phyloP scores from a whole-genome alignment of 1,139 yeast species.

The Diutina rugosa region DNA sequence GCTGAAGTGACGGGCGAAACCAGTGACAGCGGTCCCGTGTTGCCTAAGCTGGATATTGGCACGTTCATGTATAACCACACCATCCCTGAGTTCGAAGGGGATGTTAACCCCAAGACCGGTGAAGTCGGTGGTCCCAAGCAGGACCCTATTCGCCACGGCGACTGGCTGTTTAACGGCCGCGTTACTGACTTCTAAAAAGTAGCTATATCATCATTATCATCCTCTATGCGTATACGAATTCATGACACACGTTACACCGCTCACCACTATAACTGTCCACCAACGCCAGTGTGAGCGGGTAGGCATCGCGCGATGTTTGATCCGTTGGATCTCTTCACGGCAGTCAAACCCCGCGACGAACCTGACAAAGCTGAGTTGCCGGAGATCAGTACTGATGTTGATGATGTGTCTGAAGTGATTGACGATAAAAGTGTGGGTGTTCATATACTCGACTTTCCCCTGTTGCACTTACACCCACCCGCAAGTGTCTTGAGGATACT shows the following conservation, averaged over 20 bases:
- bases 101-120: constrained; percentile 84
- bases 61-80: constrained; percentile 64
- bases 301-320: constrained; percentile 14
- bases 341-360: constrained; percentile 5
- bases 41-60: constrained; percentile 43
- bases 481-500: constrained; percentile 28
- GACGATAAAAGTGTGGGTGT: constrained; percentile 19
- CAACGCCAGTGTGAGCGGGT: not conserved
- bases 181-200: constrained; percentile 69
- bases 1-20: constrained; percentile 10
- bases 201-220: not conserved
- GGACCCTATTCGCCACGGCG: constrained; percentile 88
- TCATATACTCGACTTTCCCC: constrained; percentile 60
- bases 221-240: not conserved
- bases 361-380: not conserved
- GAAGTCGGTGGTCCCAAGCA: constrained; percentile 98
- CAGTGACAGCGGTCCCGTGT: constrained; percentile 13
- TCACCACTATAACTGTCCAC: not conserved
- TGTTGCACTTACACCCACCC: constrained; percentile 35
- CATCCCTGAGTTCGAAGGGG: constrained; percentile 93
- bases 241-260: not conserved
- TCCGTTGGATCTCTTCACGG: constrained; percentile 29
- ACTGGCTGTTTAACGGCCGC: constrained; percentile 91
- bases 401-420: constrained; percentile 4
- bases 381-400: not conserved